Evolutionary conservation across 345 rosid genomes (phyloP).

Genomic region (Ailanthus altissimus): DNA sequence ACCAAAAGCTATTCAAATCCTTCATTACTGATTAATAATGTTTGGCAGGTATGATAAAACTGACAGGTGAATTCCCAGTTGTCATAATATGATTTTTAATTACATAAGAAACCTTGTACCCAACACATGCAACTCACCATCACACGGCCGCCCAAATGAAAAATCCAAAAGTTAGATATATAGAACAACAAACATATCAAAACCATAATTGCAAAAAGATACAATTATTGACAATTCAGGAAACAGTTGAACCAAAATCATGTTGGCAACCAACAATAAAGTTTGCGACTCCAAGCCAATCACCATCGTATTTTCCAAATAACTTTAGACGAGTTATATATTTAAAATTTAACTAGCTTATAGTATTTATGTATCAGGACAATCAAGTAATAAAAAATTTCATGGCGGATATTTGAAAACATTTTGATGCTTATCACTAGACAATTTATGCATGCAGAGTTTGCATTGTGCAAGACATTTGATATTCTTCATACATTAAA

Average conservation of each 20-base stretch:
- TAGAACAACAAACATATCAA: too few relatives aligned
- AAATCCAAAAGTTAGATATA: background rate
- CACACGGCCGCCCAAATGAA: background rate
- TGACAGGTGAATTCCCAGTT: slow-evolving; percentile 3
- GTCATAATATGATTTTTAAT: background rate
- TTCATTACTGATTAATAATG: background rate
- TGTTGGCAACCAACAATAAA: background rate
- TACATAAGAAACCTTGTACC: background rate
- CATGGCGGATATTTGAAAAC: background rate
- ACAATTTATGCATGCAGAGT: background rate
- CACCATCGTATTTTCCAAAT: background rate
- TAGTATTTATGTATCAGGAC: background rate
- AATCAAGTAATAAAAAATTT: background rate
- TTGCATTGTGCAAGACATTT: background rate
- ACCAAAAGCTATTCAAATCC: background rate
- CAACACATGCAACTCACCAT: background rate
- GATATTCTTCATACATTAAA: background rate
- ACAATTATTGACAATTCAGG: background rate
- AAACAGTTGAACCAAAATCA: background rate
- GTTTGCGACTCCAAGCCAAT: background rate
- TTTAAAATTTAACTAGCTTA: background rate
- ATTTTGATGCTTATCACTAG: background rate
- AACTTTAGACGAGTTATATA: background rate
- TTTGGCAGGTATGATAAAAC: background rate
- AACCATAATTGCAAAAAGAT: too few relatives aligned